Conservation (phyloP, 2,329 filamentous ascomycete species). For the Alternaria novae-zelandiae region DNA sequence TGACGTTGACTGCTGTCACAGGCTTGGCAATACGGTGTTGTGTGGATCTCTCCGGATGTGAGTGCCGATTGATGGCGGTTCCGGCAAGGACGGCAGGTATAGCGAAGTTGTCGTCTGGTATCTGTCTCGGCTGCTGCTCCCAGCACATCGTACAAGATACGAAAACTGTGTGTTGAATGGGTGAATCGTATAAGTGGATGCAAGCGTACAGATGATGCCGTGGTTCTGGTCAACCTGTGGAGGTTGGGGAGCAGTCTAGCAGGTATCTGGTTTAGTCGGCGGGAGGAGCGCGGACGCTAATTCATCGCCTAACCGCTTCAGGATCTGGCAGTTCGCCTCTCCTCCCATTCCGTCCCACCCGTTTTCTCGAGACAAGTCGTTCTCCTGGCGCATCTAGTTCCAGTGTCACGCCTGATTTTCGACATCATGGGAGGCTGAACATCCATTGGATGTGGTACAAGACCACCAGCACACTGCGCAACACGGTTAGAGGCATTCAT, state of each 20-base stretch:
- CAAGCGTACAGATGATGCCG: too few species aligned
- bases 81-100: conserved; percentile 2
- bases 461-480: too few species aligned
- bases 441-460: too few species aligned
- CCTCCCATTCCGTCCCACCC: too few species aligned
- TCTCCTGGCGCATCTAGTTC: too few species aligned
- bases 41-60: neutral
- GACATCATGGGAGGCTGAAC: too few species aligned
- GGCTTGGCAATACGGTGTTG: neutral
- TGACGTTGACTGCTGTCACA: conserved; percentile 1
- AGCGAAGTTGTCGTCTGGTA: neutral
- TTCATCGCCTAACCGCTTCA: neutral
- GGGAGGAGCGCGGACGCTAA: conserved; percentile 1
- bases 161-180: too few species aligned
- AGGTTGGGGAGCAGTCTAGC: neutral
- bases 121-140: neutral
- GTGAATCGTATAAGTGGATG: accelerated
- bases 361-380: too few species aligned
- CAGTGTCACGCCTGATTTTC: too few species aligned
- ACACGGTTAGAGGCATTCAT: too few species aligned
- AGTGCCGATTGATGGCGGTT: neutral
- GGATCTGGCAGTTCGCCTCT: too few species aligned
- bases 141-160: neutral
- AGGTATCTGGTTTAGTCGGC: neutral
- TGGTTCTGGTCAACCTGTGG: too few species aligned